phyloP scores from a whole-genome alignment of 441 rosid species.

The Biscutella auriculata region DNA sequence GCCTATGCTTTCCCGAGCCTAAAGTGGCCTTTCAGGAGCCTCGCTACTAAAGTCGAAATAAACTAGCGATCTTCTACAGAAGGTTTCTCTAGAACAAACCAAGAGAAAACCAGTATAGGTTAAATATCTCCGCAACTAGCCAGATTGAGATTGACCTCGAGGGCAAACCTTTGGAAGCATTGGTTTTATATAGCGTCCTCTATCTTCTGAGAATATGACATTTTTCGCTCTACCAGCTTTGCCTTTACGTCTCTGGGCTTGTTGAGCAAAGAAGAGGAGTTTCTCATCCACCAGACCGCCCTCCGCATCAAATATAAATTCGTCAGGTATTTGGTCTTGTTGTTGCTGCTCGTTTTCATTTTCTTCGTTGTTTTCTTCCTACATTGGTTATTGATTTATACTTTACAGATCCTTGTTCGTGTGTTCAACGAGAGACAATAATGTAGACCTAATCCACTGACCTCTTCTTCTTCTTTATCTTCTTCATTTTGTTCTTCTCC shows the following conservation, averaged over 20 bases:
- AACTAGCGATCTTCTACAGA: neutral
- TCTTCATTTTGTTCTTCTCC: conserved; percentile 81
- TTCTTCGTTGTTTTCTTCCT: conserved; percentile 31
- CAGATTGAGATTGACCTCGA: neutral
- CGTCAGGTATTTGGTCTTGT: conserved; percentile 93
- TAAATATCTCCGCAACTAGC: neutral
- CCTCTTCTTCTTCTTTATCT: conserved; percentile 63
- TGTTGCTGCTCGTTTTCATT: conserved; percentile 74
- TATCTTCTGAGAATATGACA: conserved; percentile 91
- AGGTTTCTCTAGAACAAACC: neutral
- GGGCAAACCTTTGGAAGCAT: conserved; percentile 88
- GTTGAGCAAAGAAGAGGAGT: conserved; percentile 95
- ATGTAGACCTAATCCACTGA: conserved; percentile 10
- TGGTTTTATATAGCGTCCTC: conserved; percentile 95
- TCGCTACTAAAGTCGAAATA: neutral
- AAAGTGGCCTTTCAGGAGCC: neutral
- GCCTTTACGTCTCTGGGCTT: conserved; percentile 83
- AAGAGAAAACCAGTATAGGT: neutral
- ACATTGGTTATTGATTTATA: conserved; percentile 13
- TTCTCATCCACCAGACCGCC: conserved; percentile 98
- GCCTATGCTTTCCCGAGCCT: neutral
- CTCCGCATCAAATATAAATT: conserved; percentile 94
- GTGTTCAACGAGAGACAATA: neutral
- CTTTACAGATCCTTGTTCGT: neutral
- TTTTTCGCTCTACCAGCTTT: conserved; percentile 99